Evolutionary conservation across 202 grass and related monocot species (phyloP).

Genomic region (Brachypodium distachyon): DNA sequence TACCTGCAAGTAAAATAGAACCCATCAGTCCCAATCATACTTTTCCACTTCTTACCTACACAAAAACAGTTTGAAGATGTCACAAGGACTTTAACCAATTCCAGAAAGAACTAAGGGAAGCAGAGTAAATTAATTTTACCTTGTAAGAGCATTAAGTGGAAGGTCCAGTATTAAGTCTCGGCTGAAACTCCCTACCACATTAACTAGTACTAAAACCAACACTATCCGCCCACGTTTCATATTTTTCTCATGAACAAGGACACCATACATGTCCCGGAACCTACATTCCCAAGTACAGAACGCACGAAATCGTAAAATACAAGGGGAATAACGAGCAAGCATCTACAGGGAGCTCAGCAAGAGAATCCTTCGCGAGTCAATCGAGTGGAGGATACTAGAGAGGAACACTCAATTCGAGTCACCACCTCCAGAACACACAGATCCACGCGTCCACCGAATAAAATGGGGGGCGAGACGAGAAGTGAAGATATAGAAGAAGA

Average conservation of each 20-base stretch:
- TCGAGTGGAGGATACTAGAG: background rate
- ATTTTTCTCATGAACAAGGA: background rate
- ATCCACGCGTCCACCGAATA: slow-evolving; percentile 15
- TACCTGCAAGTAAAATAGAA: slow-evolving; percentile 28
- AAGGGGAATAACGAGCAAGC: background rate
- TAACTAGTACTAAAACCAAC: background rate
- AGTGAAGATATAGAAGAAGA: background rate
- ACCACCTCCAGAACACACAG: slow-evolving; percentile 10
- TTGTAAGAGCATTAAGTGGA: background rate
- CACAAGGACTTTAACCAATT: background rate
- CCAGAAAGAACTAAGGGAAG: background rate
- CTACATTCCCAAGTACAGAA: slow-evolving; percentile 17
- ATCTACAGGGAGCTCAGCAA: background rate
- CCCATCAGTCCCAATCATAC: background rate
- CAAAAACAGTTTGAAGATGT: background rate
- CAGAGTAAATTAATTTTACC: background rate
- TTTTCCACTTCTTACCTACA: background rate
- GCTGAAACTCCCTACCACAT: background rate
- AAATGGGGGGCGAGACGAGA: background rate
- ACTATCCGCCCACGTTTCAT: background rate
- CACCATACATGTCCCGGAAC: slow-evolving; percentile 7
- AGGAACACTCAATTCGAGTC: background rate
- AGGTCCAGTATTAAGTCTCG: background rate
- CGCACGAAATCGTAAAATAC: slow-evolving; percentile 6
- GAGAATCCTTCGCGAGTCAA: background rate